A percentile compares a stretch with the other conserved stretches of the same genome.
Conservation (phyloP, 2,329 filamentous ascomycete genomes). For the Apiospora koreana region DNA sequence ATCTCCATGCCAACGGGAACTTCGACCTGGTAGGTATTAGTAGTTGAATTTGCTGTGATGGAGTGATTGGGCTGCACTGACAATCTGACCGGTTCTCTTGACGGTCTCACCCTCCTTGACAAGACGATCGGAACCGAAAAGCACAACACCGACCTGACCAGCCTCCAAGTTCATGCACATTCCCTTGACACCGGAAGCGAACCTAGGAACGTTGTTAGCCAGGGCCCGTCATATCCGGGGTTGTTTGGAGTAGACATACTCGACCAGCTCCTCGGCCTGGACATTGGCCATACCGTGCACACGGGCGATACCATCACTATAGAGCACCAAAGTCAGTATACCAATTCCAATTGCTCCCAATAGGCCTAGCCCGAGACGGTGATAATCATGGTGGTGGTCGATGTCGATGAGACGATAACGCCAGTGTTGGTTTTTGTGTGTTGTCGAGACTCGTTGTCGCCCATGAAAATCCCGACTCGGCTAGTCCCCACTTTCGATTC, state of each 20-base stretch:
- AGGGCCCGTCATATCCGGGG: constrained; percentile 22
- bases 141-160: constrained; percentile 99
- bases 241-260: constrained; percentile 65
- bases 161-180: constrained; percentile 99
- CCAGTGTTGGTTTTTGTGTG: background rate
- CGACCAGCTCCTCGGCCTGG: constrained; percentile 99
- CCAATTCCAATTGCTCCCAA: constrained; percentile 15
- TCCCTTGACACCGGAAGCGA: constrained; percentile 99
- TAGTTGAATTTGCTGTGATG: background rate
- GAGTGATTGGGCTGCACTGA: constrained; percentile 53
- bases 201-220: constrained; percentile 56
- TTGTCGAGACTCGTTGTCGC: background rate
- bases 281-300: constrained; percentile 99
- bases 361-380: background rate
- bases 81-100: constrained; percentile 99
- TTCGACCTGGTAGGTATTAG: constrained; percentile 69
- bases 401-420: constrained; percentile 10
- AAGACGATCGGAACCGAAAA: constrained; percentile 99
- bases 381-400: constrained; percentile 13
- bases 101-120: constrained; percentile 99
- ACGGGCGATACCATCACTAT: constrained; percentile 99
- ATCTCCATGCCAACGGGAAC: constrained; percentile 90
- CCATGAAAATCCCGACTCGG: constrained; percentile 25
- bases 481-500: constrained; percentile 19
- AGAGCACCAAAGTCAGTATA: constrained; percentile 26